Base-by-base conservation (phyloP, 768 basidiomycete genomes). In the Hydnomerulius pinastri region DNA sequence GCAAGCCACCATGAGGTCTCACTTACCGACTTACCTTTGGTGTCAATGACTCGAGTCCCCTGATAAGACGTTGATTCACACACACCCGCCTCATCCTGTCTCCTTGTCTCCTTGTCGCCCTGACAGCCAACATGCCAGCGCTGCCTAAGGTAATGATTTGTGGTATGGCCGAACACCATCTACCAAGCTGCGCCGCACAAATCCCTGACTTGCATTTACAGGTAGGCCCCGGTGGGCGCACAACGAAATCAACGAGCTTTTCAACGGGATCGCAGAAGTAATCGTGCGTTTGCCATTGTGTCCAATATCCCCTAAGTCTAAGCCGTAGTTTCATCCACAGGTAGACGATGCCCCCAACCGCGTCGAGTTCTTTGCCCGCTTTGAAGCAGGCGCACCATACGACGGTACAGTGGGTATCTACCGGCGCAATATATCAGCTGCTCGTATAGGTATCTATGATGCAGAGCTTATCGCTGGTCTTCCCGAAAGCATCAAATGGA, bases 211-310 rank as follows among this genome's bases (percentile, higher is more conserved):
- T n/a, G 2, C 11, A 11, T 12, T 4, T 29, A 17, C 59, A 88
- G 88, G 81, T 46, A 73, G 75, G 48, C 81, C 90, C 48, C 80
- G 83, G 29, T 92, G 89, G 90, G 87, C 88, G 0, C 79, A 87
- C 47, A 78, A 88, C 27, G 90, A 92, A 59, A 73, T 84, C 23
- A 70, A 79, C 49, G 65, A 74, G 36, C 71, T 91, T 40, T 78
- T 92, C 35, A 78, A 77, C 1, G 72, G 76, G 35, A 79, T 89
- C 53, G 83, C 89, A 18, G 84, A 92, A 51, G 76, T 93, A 24
- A 73, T 92, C 42, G 92, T 92, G 65, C 62, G 89, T 77, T 24
- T 8, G 6, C 27, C 18, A 41, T n/a, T 38, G 33, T 18, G n/a
- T 50, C 23, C 20, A n/a, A 24, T 17, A 13, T 24, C n/a, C n/a